phyloP scores from a whole-genome alignment of 306 rosid genomes.

The Trifolium dubium region DNA sequence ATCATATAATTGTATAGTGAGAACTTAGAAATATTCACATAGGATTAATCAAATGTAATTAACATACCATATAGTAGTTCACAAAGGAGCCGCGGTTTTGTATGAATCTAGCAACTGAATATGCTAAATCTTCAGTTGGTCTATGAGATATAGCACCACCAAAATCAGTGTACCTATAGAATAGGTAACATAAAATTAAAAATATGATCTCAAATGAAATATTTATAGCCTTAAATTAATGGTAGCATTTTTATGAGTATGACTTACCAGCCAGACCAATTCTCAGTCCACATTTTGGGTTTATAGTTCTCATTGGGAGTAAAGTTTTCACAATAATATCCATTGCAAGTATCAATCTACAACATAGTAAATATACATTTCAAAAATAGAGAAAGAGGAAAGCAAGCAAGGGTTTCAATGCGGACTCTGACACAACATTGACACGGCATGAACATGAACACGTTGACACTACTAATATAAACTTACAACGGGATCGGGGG shows the following conservation, averaged over 20 bases:
- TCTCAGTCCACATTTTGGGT: slow-evolving; percentile 89
- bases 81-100: slow-evolving; percentile 89
- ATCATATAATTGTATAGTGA: slow-evolving; percentile 23
- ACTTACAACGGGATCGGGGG: slow-evolving; percentile 88
- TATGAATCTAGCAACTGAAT: slow-evolving; percentile 81
- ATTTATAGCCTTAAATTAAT: neutral
- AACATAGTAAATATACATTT: slow-evolving; percentile 15
- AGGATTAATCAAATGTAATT: slow-evolving; percentile 1
- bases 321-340: slow-evolving; percentile 81
- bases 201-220: neutral
- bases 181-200: slow-evolving; percentile 7
- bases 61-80: slow-evolving; percentile 85
- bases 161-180: slow-evolving; percentile 85
- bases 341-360: slow-evolving; percentile 94
- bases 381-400: slow-evolving; percentile 16
- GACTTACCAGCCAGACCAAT: slow-evolving; percentile 94
- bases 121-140: slow-evolving; percentile 94
- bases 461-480: neutral
- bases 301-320: slow-evolving; percentile 76
- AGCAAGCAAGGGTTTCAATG: neutral
- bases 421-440: no score
- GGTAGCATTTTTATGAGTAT: slow-evolving; percentile 36
- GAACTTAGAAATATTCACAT: neutral
- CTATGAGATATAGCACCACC: slow-evolving; percentile 78
- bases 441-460: neutral